Percentiles rank a stretch among this genome's conserved stretches.
Conservation (phyloP, 129 eudicot species). For the Escallonia herrerae region DNA sequence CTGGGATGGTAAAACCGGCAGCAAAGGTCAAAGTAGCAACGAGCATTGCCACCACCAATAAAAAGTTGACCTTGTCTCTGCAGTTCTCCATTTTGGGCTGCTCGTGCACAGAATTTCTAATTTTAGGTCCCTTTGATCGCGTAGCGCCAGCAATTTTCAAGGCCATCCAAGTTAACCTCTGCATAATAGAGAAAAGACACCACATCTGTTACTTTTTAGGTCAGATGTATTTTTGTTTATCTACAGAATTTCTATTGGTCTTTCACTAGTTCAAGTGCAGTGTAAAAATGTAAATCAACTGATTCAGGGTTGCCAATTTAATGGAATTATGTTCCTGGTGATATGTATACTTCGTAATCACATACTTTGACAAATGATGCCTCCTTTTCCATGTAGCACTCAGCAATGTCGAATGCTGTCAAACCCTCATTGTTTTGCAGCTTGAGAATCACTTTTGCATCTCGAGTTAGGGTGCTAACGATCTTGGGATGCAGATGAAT, state of each 20-base stretch:
- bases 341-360: no score
- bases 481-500: conserved; percentile 30
- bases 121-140: background rate
- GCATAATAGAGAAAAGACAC: background rate
- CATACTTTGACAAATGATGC: conserved; percentile 32
- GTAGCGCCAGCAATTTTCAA: conserved; percentile 33
- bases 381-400: conserved; percentile 27
- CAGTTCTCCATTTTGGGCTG: conserved; percentile 20
- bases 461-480: conserved; percentile 29
- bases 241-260: no score
- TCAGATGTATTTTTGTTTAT: no score
- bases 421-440: conserved; percentile 20
- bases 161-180: conserved; percentile 44
- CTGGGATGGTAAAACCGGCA: conserved; percentile 46
- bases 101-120: background rate
- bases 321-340: no score
- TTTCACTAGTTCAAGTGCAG: no score
- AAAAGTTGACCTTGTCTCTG: conserved; percentile 35
- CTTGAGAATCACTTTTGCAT: conserved; percentile 21
- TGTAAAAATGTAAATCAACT: no score
- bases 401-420: conserved; percentile 43
- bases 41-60: conserved; percentile 36
- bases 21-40: conserved; percentile 36
- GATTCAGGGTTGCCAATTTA: no score
- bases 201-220: no score